A percentile compares a stretch with the other conserved stretches of the same genome.
These are phyloP conservation scores for Protostelium mycophagum DNA, from an alignment of 78 protist genomes.

Conservation along the genomic window DNA sequence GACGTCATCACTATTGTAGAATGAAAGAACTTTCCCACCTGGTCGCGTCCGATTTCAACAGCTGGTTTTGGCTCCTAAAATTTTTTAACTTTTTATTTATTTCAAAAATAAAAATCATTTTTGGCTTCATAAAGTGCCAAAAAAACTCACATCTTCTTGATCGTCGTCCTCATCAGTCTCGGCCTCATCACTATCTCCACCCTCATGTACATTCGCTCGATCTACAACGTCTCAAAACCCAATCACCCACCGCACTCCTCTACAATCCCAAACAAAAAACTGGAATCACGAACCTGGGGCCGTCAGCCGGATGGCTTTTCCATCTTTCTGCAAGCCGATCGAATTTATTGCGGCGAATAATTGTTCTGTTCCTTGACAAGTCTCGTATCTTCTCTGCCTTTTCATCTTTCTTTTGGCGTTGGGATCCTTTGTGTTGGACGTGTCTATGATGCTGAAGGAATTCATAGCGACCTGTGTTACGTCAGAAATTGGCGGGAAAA, in stretches of 20 bases:
- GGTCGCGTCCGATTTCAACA: slow-evolving; percentile 1
- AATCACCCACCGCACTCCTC: no score
- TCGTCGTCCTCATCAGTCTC: slow-evolving; percentile 8
- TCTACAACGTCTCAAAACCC: not conserved
- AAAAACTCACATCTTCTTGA: slow-evolving; percentile 1
- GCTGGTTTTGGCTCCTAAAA: slow-evolving; percentile 4
- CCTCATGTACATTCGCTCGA: not conserved
- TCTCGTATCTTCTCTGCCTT: slow-evolving; percentile 27
- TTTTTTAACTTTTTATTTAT: not conserved
- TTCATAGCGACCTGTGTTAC: not conserved
- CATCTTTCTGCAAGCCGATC: slow-evolving; percentile 11
- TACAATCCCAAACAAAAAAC: not conserved
- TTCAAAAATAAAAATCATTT: not conserved
- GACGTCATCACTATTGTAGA: not conserved
- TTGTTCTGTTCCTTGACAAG: slow-evolving; percentile 12
- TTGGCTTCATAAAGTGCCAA: not conserved
- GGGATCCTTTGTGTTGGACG: slow-evolving; percentile 11
- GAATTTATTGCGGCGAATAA: slow-evolving; percentile 18
- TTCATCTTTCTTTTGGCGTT: slow-evolving; percentile 33
- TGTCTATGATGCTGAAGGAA: not conserved
- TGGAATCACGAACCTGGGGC: not conserved
- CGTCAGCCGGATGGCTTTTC: not conserved
- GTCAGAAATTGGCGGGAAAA: not conserved
- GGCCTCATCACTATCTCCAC: not conserved
- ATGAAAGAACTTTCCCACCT: no score